Base-by-base conservation (phyloP, 441 rosid genomes). In the Pelargonium cotyledonis region DNA sequence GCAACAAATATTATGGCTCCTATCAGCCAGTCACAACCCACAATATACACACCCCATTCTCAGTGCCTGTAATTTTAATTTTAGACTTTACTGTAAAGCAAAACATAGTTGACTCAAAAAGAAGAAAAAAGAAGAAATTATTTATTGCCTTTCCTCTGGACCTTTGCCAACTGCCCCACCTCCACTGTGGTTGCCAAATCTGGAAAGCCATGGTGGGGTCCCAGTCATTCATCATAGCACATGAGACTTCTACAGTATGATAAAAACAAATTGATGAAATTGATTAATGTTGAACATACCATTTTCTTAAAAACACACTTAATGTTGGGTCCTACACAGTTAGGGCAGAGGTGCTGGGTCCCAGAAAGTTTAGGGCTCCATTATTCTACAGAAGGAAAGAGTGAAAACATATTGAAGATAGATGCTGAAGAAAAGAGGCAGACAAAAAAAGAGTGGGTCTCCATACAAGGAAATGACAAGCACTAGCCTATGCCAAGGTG, bases 371-470 rank as follows among this genome's bases (percentile, higher is more conserved):
- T 6, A 57, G 62, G 62, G 62, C 62, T 16, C 62, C 62, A 57
- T 57, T 57, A 57, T 8, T 18, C n/a, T 51, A n/a, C 6, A 14
- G 15, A 6, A 16, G 15, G 58, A 16, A 16, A 15, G 23, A n/a
- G 21, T 16, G 26, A 47, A 10, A 11, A 47, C 15, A 14, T 47
- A 47, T 47, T 11, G 53, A 47, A 47, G 53, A 47, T 47, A 47
- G 26, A 51, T 57, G 62, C 41, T 38, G 62, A 18, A 57, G 62
- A 57, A 18, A 18, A 57, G 21, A 57, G 62, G 26, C 62, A 57
- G 62, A 57, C 62, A 18, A 16, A 57, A 57, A 57, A 23, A 18
- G 26, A 57, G 62, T 57, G 62, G 62, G 62, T 57, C 62, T 57
- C 62, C 62, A 57, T 57, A 23, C 29, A 23, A 57, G 21, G 26